These are phyloP conservation scores for Rosa chinensis DNA, from an alignment of 306 rosid species.

Conservation along the genomic window DNA sequence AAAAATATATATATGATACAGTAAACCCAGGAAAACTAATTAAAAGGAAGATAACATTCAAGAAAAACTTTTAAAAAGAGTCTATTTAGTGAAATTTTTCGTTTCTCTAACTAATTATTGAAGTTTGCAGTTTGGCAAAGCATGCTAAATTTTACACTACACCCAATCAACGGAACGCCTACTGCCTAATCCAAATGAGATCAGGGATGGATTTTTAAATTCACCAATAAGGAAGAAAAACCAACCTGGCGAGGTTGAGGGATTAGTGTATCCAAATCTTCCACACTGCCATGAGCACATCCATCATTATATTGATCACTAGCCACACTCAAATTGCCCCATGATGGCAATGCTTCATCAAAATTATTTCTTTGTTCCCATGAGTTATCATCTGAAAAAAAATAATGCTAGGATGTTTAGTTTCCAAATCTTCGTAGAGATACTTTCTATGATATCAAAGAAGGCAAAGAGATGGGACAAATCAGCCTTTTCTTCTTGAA, in stretches of 20 bases:
- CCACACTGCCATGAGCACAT: constrained; percentile 2
- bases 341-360: constrained; percentile 25
- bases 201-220: neutral
- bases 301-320: constrained; percentile 5
- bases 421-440: neutral
- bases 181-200: neutral
- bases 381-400: constrained; percentile 13
- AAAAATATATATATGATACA: neutral
- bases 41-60: neutral
- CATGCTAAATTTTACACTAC: neutral
- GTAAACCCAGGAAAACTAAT: neutral
- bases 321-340: constrained; percentile 23
- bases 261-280: constrained; percentile 19
- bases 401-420: neutral
- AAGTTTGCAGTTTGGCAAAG: neutral
- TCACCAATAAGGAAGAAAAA: neutral
- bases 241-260: constrained; percentile 28
- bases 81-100: neutral
- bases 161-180: neutral
- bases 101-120: neutral
- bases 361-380: constrained; percentile 15
- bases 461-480: neutral
- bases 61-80: neutral
- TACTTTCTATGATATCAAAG: neutral
- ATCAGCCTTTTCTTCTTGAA: neutral